A percentile compares a stretch with the other conserved stretches of the same genome.
Conservation (phyloP, 352 stramenopile genomes). For the Pythium myriotylum region DNA sequence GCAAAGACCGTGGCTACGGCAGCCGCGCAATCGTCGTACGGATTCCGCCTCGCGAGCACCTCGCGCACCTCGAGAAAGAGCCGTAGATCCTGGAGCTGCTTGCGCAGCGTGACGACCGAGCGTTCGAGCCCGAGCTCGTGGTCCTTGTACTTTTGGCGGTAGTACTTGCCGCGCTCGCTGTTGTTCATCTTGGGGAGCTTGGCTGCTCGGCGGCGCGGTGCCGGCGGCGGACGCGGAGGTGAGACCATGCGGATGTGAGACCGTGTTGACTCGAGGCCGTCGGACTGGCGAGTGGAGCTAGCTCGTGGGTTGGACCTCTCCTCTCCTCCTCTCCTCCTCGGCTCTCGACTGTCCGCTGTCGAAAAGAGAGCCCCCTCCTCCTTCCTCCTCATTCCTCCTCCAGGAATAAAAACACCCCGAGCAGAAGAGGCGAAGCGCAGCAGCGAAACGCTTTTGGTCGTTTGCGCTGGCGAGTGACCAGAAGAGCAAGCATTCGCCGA, state of each 20-base stretch:
- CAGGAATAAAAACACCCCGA: no score
- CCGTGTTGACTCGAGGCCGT: no score
- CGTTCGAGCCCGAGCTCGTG: constrained; percentile 49
- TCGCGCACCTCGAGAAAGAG: constrained; percentile 39
- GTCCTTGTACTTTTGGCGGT: constrained; percentile 60
- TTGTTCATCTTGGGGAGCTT: constrained; percentile 71
- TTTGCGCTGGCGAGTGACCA: no score
- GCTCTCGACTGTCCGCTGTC: no score
- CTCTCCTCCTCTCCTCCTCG: no score
- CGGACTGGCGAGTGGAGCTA: no score
- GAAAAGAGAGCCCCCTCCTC: no score
- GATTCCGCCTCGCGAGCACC: constrained; percentile 26
- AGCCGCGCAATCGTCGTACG: constrained; percentile 4
- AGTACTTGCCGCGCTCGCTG: constrained; percentile 69
- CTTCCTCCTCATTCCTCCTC: no score
- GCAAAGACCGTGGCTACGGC: constrained; percentile 21
- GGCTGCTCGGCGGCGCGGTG: constrained; percentile 17
- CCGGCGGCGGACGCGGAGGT: background rate
- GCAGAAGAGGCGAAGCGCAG: no score
- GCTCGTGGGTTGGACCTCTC: no score
- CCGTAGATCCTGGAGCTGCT: constrained; percentile 43
- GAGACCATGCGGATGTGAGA: background rate
- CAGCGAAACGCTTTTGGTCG: no score
- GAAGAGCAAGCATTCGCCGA: no score
- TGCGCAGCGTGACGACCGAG: constrained; percentile 35